Conservation (phyloP, 2,329 filamentous ascomycete genomes). For the Arthrobotrys pseudoclavata region DNA sequence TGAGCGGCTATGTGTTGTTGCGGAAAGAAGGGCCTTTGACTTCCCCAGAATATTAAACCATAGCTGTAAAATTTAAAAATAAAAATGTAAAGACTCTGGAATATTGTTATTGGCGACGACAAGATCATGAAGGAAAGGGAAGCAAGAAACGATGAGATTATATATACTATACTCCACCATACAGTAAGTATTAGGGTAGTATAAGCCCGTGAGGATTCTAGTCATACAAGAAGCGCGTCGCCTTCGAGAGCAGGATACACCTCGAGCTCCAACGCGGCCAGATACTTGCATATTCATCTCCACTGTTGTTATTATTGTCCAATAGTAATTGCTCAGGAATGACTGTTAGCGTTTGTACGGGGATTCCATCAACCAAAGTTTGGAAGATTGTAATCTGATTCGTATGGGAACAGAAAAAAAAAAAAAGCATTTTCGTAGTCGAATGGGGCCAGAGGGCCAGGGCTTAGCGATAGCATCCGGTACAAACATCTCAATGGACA, state of each 20-base stretch:
- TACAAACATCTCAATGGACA: conserved; percentile 15
- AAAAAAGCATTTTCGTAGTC: conserved; percentile 7
- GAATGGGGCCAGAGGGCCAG: conserved; percentile 6
- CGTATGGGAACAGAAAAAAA: background rate
- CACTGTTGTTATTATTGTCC: conserved; percentile 5
- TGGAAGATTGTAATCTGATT: no score
- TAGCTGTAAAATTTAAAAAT: background rate
- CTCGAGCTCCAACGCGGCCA: conserved; percentile 18
- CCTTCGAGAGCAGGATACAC: conserved; percentile 1
- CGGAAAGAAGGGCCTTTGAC: background rate
- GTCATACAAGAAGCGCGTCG: conserved; percentile 21
- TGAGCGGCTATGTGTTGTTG: conserved; percentile 7
- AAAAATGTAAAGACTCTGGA: background rate
- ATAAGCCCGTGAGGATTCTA: conserved; percentile 16
- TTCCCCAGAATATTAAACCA: background rate
- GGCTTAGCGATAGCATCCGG: background rate
- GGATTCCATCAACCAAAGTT: no score
- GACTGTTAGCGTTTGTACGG: conserved; percentile 19
- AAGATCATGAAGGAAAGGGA: background rate
- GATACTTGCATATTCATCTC: conserved; percentile 24
- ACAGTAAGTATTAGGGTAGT: background rate
- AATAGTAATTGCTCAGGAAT: conserved; percentile 16
- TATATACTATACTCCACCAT: conserved; percentile 9
- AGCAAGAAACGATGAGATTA: conserved; percentile 4
- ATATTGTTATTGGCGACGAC: background rate